These are phyloP conservation scores for Boletus subcaerulescens DNA, from an alignment of 768 basidiomycete genomes.

Conservation along the genomic window DNA sequence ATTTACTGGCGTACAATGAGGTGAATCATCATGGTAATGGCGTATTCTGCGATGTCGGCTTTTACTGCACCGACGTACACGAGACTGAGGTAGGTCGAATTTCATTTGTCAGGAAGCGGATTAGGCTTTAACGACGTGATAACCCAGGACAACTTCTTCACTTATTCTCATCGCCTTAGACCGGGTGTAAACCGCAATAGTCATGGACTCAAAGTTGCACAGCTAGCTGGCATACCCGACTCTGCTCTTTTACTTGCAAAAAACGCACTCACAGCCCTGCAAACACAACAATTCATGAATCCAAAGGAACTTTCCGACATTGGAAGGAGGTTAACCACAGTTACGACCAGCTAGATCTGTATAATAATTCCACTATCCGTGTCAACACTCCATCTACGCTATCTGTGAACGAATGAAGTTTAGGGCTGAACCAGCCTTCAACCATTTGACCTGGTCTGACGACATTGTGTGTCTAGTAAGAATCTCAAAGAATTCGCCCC, in stretches of 20 bases:
- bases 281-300: constrained; percentile 22
- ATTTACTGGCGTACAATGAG: constrained; percentile 68
- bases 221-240: constrained; percentile 78
- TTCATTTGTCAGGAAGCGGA: neutral
- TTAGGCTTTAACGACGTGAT: neutral
- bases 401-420: constrained; percentile 78
- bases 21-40: constrained; percentile 39
- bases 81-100: constrained; percentile 61
- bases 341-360: constrained; percentile 3
- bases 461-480: constrained; percentile 87
- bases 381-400: constrained; percentile 10
- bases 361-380: neutral
- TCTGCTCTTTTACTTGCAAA: constrained; percentile 58
- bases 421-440: constrained; percentile 83
- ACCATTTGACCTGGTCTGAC: constrained; percentile 85
- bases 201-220: constrained; percentile 88
- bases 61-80: constrained; percentile 88
- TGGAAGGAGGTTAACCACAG: constrained; percentile 27
- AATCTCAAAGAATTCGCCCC: constrained; percentile 65
- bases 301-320: constrained; percentile 31
- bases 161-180: constrained; percentile 77
- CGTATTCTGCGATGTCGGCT: constrained; percentile 61
- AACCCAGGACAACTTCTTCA: constrained; percentile 67
- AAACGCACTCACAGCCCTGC: constrained; percentile 46
- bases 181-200: constrained; percentile 89